These are phyloP conservation scores for Oidium heveae DNA, from an alignment of 2,329 filamentous ascomycete genomes.

Conservation along the genomic window DNA sequence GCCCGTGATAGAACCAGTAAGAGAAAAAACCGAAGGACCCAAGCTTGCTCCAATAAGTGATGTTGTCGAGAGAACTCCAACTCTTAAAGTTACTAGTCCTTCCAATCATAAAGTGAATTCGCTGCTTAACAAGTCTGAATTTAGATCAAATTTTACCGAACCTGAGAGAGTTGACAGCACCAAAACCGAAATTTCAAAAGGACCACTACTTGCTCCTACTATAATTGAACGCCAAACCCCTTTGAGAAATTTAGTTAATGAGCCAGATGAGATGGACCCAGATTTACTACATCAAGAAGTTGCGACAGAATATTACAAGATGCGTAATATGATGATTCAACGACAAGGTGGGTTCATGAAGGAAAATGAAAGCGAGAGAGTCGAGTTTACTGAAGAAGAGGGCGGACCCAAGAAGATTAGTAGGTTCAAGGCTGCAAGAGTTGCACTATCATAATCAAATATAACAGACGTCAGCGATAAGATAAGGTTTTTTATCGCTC, in stretches of 20 bases:
- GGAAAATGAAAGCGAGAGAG: constrained; percentile 35
- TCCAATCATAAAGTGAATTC: neutral
- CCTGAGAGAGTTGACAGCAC: neutral
- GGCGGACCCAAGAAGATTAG: constrained; percentile 38
- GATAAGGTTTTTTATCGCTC: too few relatives aligned
- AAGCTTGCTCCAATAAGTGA: constrained; percentile 21
- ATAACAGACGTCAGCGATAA: too few relatives aligned
- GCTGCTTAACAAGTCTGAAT: neutral
- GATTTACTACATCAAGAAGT: constrained; percentile 52
- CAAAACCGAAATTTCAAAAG: constrained; percentile 16
- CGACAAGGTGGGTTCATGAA: constrained; percentile 59
- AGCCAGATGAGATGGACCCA: constrained; percentile 46
- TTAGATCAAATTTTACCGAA: too few relatives aligned
- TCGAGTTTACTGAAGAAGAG: constrained; percentile 39
- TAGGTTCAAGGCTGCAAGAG: constrained; percentile 46
- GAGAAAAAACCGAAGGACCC: constrained; percentile 1
- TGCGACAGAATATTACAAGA: constrained; percentile 55
- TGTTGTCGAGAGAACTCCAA: constrained; percentile 15
- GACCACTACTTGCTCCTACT: constrained; percentile 29
- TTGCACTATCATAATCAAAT: constrained; percentile 24
- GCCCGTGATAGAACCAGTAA: constrained; percentile 6
- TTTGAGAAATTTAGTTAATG: constrained; percentile 13
- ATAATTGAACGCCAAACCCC: constrained; percentile 27
- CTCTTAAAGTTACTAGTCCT: neutral
- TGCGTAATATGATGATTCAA: constrained; percentile 63